Base-by-base conservation (phyloP, 2,329 filamentous ascomycete species). In the Paecilomyces sp. region DNA sequence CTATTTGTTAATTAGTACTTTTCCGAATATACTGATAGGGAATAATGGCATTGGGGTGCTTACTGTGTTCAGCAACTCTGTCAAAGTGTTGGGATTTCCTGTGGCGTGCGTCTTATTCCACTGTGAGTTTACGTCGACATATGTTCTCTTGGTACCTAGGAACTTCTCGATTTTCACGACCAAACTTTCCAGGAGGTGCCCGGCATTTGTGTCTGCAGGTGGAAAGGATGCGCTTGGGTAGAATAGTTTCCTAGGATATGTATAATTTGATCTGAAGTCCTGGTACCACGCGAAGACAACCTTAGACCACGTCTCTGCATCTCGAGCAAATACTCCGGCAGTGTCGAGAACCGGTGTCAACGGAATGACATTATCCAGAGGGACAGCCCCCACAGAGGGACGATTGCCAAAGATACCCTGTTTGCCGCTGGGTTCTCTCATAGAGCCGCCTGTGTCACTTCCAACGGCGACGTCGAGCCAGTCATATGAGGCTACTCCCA, bases 401-500 rank as follows among this genome's bases (percentile, higher is more conserved):
- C 70, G 62, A 34, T 68, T 71, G 18, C 67, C 70, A 30, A 61
- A 71, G 2, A 70, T n/a, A 4, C 70, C 70, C 55, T 71, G 66
- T 1, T 66, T 62, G 2, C 65, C 62, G 1, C 65, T 65, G 2
- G 71, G 71, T 0, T 59, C 63, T 7, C 70, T 64, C 58, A 73
- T 68, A 15, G 67, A 70, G 9, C 68, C 71, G 25, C 73, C 71
- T 54, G 52, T 76, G 77, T 52, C 82, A 33, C 74, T 78, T 3
- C 80, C 81, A 3, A 83, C 67, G 0, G 79, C 74, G 36, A 83
- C 65, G 58, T 84, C 81, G 2, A 84, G 61, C 75, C 74, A 77
- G 13, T 68, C 62, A 58, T 77, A 77, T 3, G 71, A 62, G 18
- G 67, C 74, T 24, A 70, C 67, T 0, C 68, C 70, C 15, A 66